Evolutionary conservation across 805 yeast genomes (phyloP).

Genomic region (Sungouiozyma intestinalis): DNA sequence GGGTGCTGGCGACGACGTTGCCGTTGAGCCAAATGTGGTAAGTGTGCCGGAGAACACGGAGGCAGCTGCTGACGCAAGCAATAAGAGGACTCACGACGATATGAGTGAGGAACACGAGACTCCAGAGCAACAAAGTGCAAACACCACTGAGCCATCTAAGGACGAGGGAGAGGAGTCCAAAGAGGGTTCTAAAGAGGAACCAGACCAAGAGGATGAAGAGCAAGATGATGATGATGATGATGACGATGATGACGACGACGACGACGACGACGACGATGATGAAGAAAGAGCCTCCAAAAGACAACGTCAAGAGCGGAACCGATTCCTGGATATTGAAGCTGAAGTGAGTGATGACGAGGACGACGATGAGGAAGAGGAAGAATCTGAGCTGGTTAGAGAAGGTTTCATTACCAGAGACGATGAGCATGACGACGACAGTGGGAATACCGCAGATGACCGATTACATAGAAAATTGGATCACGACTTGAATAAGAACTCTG

Average conservation of each 20-base stretch:
- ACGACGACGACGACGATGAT: slow-evolving; percentile 50
- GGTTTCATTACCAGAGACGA: slow-evolving; percentile 54
- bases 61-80: no score
- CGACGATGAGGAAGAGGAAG: slow-evolving; percentile 83
- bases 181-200: slow-evolving; percentile 9
- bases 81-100: not conserved
- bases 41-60: no score
- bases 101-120: not conserved
- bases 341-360: slow-evolving; percentile 98
- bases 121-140: not conserved
- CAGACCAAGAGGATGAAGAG: slow-evolving; percentile 15
- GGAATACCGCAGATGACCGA: slow-evolving; percentile 50
- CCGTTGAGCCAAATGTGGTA: no score
- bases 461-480: slow-evolving; percentile 87
- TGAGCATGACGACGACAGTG: slow-evolving; percentile 47
- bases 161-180: slow-evolving; percentile 24
- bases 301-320: slow-evolving; percentile 50
- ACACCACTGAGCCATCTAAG: slow-evolving; percentile 30
- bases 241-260: slow-evolving; percentile 42
- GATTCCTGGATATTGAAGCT: slow-evolving; percentile 96
- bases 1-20: no score
- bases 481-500: slow-evolving; percentile 74
- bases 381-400: slow-evolving; percentile 75
- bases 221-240: slow-evolving; percentile 35
- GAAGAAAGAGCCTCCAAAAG: slow-evolving; percentile 37